Evolutionary conservation across 2,329 filamentous ascomycete species (phyloP), one percentile per base, ranked within the genome.

Genomic region (Aspergillus tanneri): DNA sequence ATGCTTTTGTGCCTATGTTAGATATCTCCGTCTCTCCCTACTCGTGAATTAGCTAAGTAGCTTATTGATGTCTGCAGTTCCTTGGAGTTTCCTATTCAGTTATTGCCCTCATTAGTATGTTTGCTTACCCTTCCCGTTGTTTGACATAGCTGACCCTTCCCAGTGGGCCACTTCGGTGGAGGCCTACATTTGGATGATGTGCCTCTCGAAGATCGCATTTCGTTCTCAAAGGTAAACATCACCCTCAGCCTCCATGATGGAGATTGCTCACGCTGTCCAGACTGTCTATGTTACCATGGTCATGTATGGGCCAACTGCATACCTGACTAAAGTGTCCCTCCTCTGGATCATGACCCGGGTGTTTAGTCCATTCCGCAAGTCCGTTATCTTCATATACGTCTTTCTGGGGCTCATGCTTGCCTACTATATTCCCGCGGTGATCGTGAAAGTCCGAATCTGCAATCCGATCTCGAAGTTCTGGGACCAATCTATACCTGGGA

Each of bases 241-340:
- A 3, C 11, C 18, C 6, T 16, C 24, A 27, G 8, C 24, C 6
- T 3, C 7, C 2, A 18, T 5, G 8, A 9, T 14, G 1, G 14
- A 12, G 5, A 2, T 23, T 5, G 5, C 14, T 27, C 5, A 47
- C 19, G n/a, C 19, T 18, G 2, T 18, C 12, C 24, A 75, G 70
- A 65, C 64, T 10, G 62, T 69, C 37, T 76, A 76, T 44, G 70
- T 70, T 8, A 71, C 70, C 4, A 73, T 72, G 16, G 66, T 76
- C 44, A 68, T 76, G 54, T 76, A 76, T 53, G 70, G 71, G 0
- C 73, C 73, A 12, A 75, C 72, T 57, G 70, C 74, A 11, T 64
- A 70, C 36, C 59, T 68, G 7, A 72, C 72, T n/a, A 75, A 75
- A 45, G 49, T 70, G 30, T 68, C 73, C n/a, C 66, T 76, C 3